Conservation (phyloP, 2,329 filamentous ascomycete genomes). For the Aspergillus clavatus region DNA sequence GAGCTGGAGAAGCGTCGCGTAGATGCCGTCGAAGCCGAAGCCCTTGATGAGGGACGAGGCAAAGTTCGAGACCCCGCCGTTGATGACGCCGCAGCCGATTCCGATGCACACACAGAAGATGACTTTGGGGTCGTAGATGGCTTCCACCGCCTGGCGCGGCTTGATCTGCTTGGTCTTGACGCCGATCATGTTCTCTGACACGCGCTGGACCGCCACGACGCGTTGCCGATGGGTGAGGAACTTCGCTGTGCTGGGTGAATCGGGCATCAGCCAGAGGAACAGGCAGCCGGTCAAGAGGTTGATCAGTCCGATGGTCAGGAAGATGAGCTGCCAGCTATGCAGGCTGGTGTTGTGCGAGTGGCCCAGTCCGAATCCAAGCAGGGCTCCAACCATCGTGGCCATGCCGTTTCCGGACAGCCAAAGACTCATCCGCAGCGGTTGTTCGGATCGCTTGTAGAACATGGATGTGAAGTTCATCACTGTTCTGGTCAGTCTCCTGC, state of each 20-base stretch:
- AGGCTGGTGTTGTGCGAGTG: conserved; percentile 26
- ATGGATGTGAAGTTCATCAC: conserved; percentile 36
- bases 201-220: conserved; percentile 38
- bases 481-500: conserved; percentile 5
- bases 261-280: conserved; percentile 34
- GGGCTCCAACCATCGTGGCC: conserved; percentile 35
- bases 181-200: conserved; percentile 41
- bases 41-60: conserved; percentile 44
- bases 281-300: conserved; percentile 43
- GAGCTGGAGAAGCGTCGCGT: conserved; percentile 32
- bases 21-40: conserved; percentile 32
- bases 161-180: conserved; percentile 36
- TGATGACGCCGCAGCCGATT: conserved; percentile 45
- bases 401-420: conserved; percentile 37
- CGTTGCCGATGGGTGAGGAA: conserved; percentile 38
- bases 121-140: conserved; percentile 35
- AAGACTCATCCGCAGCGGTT: conserved; percentile 32
- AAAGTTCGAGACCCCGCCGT: conserved; percentile 49
- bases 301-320: conserved; percentile 38
- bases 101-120: conserved; percentile 40
- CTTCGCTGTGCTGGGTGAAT: conserved; percentile 35
- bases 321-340: conserved; percentile 39
- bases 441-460: conserved; percentile 37
- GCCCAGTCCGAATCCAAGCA: conserved; percentile 33
- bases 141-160: conserved; percentile 36